Percentiles rank a stretch among this genome's conserved stretches.
Conservation (phyloP, 768 basidiomycete species). For the Leccinellum luteum region DNA sequence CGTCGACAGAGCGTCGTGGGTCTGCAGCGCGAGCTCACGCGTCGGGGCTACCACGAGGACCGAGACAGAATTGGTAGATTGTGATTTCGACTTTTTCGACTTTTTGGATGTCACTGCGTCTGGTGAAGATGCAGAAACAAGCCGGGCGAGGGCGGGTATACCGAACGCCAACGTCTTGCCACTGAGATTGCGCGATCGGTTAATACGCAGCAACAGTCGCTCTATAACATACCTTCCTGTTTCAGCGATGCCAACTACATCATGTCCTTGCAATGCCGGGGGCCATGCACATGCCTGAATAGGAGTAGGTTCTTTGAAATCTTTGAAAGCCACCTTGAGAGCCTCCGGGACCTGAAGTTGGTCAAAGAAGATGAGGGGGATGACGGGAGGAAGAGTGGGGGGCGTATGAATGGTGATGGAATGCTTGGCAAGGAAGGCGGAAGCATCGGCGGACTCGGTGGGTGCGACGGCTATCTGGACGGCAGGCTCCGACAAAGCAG, state of each 20-base stretch:
- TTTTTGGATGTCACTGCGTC: slow-evolving; percentile 25
- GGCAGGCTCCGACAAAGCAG: slow-evolving; percentile 14
- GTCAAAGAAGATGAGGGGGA: slow-evolving; percentile 73
- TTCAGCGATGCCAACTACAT: slow-evolving; percentile 95
- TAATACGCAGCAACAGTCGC: not conserved
- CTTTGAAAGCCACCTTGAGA: slow-evolving; percentile 60
- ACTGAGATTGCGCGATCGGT: slow-evolving; percentile 36
- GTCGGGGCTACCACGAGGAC: slow-evolving; percentile 91
- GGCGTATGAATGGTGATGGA: slow-evolving; percentile 68
- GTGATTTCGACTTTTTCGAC: slow-evolving; percentile 26
- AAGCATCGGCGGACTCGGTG: slow-evolving; percentile 38
- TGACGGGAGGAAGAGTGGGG: slow-evolving; percentile 41
- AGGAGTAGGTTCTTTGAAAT: slow-evolving; percentile 87
- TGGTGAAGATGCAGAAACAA: slow-evolving; percentile 42
- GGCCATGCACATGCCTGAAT: slow-evolving; percentile 98
- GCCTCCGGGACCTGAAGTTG: slow-evolving; percentile 64
- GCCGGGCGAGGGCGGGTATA: slow-evolving; percentile 77
- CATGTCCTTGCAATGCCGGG: slow-evolving; percentile 71
- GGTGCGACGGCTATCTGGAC: slow-evolving; percentile 14
- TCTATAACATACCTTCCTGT: slow-evolving; percentile 67
- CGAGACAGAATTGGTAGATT: slow-evolving; percentile 39
- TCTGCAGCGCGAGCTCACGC: slow-evolving; percentile 94
- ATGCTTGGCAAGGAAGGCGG: slow-evolving; percentile 69
- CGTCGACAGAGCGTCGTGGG: slow-evolving; percentile 74
- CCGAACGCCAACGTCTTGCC: slow-evolving; percentile 98